Conservation (phyloP, 805 yeast species). For the Ogataea methylovora region DNA sequence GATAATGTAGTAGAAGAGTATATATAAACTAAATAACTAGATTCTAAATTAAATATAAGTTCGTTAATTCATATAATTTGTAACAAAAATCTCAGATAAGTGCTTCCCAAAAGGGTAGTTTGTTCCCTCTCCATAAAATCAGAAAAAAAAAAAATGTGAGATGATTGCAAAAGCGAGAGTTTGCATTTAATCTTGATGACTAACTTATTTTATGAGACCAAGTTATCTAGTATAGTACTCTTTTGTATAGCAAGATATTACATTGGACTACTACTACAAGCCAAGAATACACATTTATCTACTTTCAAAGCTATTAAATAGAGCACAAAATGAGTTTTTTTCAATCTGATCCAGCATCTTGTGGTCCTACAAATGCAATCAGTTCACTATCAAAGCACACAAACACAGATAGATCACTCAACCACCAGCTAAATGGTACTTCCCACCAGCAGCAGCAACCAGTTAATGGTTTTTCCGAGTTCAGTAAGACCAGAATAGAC, state of each 20-base stretch:
- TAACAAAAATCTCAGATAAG: no score
- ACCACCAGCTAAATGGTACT: neutral
- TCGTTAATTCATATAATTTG: no score
- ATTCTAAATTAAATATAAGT: neutral
- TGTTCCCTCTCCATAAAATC: no score
- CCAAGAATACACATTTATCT: neutral
- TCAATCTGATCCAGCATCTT: conserved; percentile 1
- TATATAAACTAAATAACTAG: neutral
- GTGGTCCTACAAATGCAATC: conserved; percentile 2
- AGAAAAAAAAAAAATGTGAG: no score
- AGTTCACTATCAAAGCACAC: neutral
- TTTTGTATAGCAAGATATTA: no score
- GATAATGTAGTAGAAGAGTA: conserved; percentile 19
- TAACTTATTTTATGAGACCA: no score
- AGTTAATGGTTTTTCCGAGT: no score
- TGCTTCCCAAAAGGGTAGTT: no score
- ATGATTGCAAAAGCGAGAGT: no score
- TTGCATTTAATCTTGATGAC: no score
- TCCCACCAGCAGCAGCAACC: neutral
- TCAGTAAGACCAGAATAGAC: neutral
- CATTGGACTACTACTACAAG: no score
- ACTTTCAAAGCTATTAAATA: neutral
- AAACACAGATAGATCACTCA: neutral
- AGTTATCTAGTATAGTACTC: no score
- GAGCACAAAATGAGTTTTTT: conserved; percentile 2